These are phyloP conservation scores for Paecilomyces dactylethromorphus DNA, from an alignment of 2,329 filamentous ascomycete species.

Conservation along the genomic window DNA sequence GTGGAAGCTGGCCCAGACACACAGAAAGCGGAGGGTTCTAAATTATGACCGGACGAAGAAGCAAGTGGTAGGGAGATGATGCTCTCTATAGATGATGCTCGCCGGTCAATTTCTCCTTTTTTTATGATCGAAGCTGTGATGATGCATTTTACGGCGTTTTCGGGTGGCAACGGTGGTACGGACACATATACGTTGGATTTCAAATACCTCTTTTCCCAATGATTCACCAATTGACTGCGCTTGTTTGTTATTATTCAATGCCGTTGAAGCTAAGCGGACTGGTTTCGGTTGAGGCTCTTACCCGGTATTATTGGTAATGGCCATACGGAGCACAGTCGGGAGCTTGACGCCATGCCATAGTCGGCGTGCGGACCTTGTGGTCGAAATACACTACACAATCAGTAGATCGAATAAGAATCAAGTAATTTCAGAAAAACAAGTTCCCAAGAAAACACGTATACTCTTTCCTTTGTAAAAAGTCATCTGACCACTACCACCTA, in stretches of 20 bases:
- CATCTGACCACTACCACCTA: not conserved
- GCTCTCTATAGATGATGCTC: slow-evolving; percentile 1
- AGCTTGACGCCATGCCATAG: too few species aligned
- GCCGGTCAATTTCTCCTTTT: not conserved
- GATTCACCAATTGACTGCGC: not conserved
- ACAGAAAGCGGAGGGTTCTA: slow-evolving; percentile 40
- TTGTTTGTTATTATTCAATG: not conserved
- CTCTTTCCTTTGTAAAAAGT: not conserved
- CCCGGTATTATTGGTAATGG: not conserved
- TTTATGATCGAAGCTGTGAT: slow-evolving; percentile 4
- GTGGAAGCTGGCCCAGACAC: slow-evolving; percentile 42
- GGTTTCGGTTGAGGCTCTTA: not conserved
- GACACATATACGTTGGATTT: not conserved
- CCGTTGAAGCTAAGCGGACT: not conserved
- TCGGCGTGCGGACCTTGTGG: not conserved
- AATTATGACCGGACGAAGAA: slow-evolving; percentile 41
- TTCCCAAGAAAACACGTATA: not conserved
- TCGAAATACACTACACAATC: not conserved
- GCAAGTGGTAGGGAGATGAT: slow-evolving; percentile 18
- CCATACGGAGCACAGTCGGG: not conserved
- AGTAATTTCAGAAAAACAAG: not conserved
- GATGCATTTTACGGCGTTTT: slow-evolving; percentile 11
- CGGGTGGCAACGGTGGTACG: not conserved
- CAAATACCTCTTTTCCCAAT: not conserved
- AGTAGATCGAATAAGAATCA: not conserved